Percentiles rank a stretch among this genome's conserved stretches.
Evolutionary conservation across 352 stramenopile genomes (phyloP).

Genomic region (Sclerospora graminicola): DNA sequence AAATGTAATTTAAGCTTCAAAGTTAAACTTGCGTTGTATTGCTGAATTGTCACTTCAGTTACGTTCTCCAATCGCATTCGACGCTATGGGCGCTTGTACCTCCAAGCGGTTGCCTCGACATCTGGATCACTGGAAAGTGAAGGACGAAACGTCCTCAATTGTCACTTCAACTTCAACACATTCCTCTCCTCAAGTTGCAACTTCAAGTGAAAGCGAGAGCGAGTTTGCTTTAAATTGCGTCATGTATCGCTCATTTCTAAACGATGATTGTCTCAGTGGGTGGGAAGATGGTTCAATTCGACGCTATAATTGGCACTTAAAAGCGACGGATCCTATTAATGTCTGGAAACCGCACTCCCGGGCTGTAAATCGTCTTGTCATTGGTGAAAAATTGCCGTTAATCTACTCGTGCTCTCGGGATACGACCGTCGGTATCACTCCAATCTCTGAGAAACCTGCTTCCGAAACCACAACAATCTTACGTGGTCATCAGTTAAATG

Average conservation of each 20-base stretch:
- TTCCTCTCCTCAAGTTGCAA: constrained; percentile 10
- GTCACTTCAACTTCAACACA: constrained; percentile 8
- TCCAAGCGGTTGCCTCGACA: constrained; percentile 22
- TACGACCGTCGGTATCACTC: constrained; percentile 52
- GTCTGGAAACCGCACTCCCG: constrained; percentile 40
- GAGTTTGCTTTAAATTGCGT: constrained; percentile 46
- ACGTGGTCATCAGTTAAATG: constrained; percentile 45
- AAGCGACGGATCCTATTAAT: constrained; percentile 9
- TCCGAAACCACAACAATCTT: constrained; percentile 21
- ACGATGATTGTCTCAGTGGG: constrained; percentile 31
- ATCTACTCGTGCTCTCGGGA: constrained; percentile 73
- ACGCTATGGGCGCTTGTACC: constrained; percentile 37
- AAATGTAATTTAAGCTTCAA: too few relatives aligned
- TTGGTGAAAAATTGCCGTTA: constrained; percentile 25
- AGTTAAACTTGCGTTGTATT: too few relatives aligned
- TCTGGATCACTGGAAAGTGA: constrained; percentile 40
- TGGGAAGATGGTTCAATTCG: constrained; percentile 73
- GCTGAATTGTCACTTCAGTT: too few relatives aligned
- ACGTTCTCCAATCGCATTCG: too few relatives aligned
- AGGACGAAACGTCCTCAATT: constrained; percentile 12
- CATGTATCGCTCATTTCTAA: constrained; percentile 21
- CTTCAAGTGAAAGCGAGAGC: constrained; percentile 5
- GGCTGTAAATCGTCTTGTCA: constrained; percentile 51
- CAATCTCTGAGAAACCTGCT: constrained; percentile 9
- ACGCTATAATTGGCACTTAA: constrained; percentile 25